These are phyloP conservation scores for Ambrosiella xylebori DNA, from an alignment of 2,329 filamentous ascomycete genomes.

Conservation along the genomic window DNA sequence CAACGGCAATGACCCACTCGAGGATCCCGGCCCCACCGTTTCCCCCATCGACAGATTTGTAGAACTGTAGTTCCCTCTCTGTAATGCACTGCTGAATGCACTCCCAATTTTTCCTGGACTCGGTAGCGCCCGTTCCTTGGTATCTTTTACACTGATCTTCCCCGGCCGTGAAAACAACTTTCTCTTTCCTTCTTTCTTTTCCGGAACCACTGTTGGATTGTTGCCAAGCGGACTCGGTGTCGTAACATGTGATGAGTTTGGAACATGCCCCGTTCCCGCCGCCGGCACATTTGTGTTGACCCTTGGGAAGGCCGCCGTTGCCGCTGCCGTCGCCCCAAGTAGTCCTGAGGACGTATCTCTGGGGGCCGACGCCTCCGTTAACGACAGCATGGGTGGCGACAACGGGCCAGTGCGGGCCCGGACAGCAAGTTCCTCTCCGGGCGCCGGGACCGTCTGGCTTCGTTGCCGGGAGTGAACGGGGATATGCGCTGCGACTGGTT, in stretches of 20 bases:
- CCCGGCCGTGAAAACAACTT: constrained; percentile 67
- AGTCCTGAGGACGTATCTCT: constrained; percentile 48
- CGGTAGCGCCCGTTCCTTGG: constrained; percentile 48
- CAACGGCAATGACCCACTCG: constrained; percentile 27
- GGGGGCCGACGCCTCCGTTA: constrained; percentile 48
- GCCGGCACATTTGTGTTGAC: constrained; percentile 5
- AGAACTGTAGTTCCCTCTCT: constrained; percentile 52
- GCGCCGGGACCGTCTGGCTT: constrained; percentile 44
- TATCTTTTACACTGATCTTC: constrained; percentile 55
- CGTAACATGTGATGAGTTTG: constrained; percentile 1
- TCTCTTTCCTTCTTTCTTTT: constrained; percentile 61
- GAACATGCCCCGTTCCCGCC: neutral
- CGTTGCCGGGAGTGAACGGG: constrained; percentile 43
- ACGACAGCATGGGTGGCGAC: constrained; percentile 44
- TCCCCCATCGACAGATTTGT: constrained; percentile 34
- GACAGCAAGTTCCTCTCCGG: constrained; percentile 26
- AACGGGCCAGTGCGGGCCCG: constrained; percentile 23
- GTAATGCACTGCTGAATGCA: constrained; percentile 42
- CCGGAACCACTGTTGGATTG: constrained; percentile 37
- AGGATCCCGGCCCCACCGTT: neutral
- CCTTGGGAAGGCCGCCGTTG: constrained; percentile 54
- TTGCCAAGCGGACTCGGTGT: constrained; percentile 33
- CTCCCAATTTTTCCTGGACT: constrained; percentile 57
- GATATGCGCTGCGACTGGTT: constrained; percentile 24
- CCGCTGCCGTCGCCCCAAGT: constrained; percentile 44